phyloP scores from a whole-genome alignment of 73 alveolate species.

The Durusdinium trenchii region DNA sequence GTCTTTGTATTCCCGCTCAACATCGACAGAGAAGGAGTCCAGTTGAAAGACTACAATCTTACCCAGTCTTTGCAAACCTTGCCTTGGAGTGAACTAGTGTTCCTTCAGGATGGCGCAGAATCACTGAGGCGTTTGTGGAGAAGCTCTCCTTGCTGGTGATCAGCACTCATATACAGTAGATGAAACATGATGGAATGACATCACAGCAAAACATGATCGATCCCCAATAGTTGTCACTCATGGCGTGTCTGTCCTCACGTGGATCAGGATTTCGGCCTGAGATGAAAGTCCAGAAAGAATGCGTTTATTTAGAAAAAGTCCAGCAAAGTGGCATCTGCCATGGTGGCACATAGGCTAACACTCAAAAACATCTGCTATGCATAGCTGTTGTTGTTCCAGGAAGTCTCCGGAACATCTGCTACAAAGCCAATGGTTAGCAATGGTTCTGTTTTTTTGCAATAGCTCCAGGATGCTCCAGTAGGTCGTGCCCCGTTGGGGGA shows the following conservation, averaged over 20 bases:
- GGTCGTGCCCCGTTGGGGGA: no score
- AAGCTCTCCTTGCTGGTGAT: slow-evolving; percentile 46
- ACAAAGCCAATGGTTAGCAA: background rate
- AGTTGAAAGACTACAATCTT: no score
- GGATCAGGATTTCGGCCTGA: slow-evolving; percentile 59
- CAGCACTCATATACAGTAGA: no score
- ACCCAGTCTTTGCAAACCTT: background rate
- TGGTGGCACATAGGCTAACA: no score
- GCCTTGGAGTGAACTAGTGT: slow-evolving; percentile 84
- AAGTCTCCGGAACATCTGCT: no score
- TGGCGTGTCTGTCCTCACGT: slow-evolving; percentile 41
- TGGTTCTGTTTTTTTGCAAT: background rate
- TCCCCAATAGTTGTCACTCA: background rate
- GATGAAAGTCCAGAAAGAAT: background rate
- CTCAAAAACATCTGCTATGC: no score
- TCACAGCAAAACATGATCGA: background rate
- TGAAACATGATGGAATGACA: no score
- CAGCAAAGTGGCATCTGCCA: no score
- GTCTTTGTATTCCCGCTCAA: background rate
- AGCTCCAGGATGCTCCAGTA: no score
- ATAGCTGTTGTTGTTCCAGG: no score
- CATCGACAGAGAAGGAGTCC: no score
- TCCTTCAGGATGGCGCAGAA: slow-evolving; percentile 63
- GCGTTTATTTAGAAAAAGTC: background rate
- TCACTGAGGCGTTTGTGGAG: slow-evolving; percentile 88